Base-by-base conservation (phyloP, 176 grass and related monocot genomes). In the Bothriochloa decipiens region DNA sequence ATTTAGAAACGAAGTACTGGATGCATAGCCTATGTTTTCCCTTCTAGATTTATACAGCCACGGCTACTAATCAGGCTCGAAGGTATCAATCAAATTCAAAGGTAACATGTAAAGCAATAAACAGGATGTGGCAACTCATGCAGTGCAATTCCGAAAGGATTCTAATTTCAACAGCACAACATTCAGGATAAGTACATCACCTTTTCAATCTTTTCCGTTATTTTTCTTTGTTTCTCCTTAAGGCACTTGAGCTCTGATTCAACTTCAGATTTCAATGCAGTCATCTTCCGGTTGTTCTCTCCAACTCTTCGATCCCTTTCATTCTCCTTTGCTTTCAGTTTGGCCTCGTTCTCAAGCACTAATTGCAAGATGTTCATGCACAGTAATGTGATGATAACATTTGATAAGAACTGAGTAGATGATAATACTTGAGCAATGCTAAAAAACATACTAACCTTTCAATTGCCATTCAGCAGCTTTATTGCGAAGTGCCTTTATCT, bases 381-480 rank as follows among this genome's bases (percentile, higher is more conserved):
- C n/a, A n/a, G n/a, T n/a, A 93, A 39, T 27, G 33, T 23, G 35
- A 78, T 76, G 27, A 32, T 17, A 68, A 45, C 67, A 41, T 41
- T 63, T 70, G 13, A 63, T 32, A 66, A 41, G 11, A 35, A 83
- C 37, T 8, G 9, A 80, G 28, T 36, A n/a, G n/a, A n/a, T n/a
- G 57, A 76, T 8, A 60, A 27, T 32, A 83, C 17, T 52, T 81
- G 25, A 92, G 26, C 61, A 28, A 36, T 74, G 73, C 40, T 73
- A 74, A 78, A 63, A 64, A 70, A 17, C 14, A 58, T 6, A 72
- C 25, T 37, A 84, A 95, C 95, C 89, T 95, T 93, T 97, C 47
- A 76, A 27, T 88, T 98, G 70, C 89, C 81, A 83, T 82, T 98
- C 93, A 87, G 88, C 65, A 75, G 78, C 55, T 78, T 90, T 90